Evolutionary conservation across 140 eudicot genomes (phyloP).

Genomic region (Oenanthe javanica): DNA sequence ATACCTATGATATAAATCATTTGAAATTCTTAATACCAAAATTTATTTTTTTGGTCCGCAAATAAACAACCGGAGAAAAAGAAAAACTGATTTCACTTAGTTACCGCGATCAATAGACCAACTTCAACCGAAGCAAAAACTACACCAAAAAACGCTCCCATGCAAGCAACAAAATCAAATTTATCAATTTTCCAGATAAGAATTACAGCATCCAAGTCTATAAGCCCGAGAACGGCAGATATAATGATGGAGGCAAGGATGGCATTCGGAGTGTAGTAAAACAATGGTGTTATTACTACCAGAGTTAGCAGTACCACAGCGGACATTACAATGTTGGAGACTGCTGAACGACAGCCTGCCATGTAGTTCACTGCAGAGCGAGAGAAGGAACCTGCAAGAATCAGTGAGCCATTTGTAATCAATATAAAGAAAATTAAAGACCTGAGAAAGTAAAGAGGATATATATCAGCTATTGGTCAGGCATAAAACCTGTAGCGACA

Average conservation of each 20-base stretch:
- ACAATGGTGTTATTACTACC: slow-evolving; percentile 58
- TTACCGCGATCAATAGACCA: slow-evolving; percentile 75
- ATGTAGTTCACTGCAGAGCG: slow-evolving; percentile 80
- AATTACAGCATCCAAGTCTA: slow-evolving; percentile 49
- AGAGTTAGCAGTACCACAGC: slow-evolving; percentile 52
- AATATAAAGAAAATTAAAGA: background rate
- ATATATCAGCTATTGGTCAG: background rate
- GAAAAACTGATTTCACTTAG: background rate
- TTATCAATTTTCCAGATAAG: slow-evolving; percentile 76
- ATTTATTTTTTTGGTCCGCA: background rate
- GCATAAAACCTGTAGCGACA: slow-evolving; percentile 15
- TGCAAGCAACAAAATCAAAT: slow-evolving; percentile 75
- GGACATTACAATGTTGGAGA: slow-evolving; percentile 82
- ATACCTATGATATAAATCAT: slow-evolving; percentile 30
- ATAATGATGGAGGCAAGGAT: slow-evolving; percentile 78
- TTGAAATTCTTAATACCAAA: background rate
- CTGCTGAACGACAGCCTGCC: slow-evolving; percentile 80
- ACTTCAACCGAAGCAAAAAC: slow-evolving; percentile 62
- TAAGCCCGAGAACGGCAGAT: slow-evolving; percentile 57
- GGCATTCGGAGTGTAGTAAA: slow-evolving; percentile 71
- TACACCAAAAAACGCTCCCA: slow-evolving; percentile 90
- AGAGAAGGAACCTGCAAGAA: slow-evolving; percentile 56
- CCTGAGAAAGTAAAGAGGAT: background rate
- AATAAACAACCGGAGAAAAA: background rate
- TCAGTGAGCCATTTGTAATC: background rate